Base-by-base conservation (phyloP, 305 asterid species). In the Caryopteris hybrid region DNA sequence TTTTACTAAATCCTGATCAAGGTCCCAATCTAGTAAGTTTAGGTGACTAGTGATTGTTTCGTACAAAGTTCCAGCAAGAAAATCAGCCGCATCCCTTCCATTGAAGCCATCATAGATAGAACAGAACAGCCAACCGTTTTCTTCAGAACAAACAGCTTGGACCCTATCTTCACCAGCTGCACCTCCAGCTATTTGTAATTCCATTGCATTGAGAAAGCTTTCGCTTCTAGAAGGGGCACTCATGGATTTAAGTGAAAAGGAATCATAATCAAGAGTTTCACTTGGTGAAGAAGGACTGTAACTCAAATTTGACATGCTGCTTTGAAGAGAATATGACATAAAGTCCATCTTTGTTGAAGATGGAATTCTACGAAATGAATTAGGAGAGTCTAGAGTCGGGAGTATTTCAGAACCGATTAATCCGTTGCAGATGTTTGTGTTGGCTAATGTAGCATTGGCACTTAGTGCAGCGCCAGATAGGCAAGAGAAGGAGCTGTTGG, bases 81-180 rank as follows among this genome's bases (percentile, higher is more conserved):
- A 93, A 84, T 93, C 98, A 0, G 98, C 98, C 4, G 96, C 98
- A 73, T 93, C 98, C 64, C 98, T 78, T 16, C 98, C 98, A 22
- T 93, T 90, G 59, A 93, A 93, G 20, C 98, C 98, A 54, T 90
- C 98, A 22, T 88, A 90, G n/a, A 93, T 85, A 22, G 79, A 92
- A 64, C 98, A 90, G 65, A 93, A 88, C 50, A 93, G 84, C 96
- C 96, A 93, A 14, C 93, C 94, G 7, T 90, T 87, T 67, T 90
- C 96, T 66, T 93, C 96, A 1, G 97, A 88, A 73, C 95, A 88
- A 69, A 93, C 97, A 2, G 97, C 94, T 73, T 93, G 98, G 53
- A 93, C 97, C 64, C 97, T 80, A 70, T 92, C 98, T 77, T 93
- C 97, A 7, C 97, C 98, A 20, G 97, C 97, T 16, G 98, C 95